phyloP scores from a whole-genome alignment of 345 rosid species.

The Psidium friedrichsthalianum region DNA sequence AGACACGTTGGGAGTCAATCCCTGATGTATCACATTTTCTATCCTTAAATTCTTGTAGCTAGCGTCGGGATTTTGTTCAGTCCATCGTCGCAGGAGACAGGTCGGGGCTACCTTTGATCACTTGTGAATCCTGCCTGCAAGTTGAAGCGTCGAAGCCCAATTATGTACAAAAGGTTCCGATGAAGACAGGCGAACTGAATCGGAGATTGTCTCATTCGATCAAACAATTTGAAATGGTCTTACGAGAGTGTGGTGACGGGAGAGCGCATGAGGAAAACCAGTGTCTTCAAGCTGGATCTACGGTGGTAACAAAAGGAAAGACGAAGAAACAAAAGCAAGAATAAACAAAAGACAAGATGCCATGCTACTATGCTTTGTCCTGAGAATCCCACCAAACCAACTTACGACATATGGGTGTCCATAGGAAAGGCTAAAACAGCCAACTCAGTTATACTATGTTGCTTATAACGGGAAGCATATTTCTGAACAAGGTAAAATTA shows the following conservation, averaged over 20 bases:
- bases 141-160: not conserved
- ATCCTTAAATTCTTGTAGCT: no score
- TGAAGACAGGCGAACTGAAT: fast-evolving
- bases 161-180: not conserved
- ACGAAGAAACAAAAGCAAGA: no score
- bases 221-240: not conserved
- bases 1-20: not conserved
- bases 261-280: not conserved
- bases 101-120: not conserved
- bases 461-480: no score
- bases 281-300: no score
- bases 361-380: no score
- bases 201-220: not conserved
- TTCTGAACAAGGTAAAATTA: no score
- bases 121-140: not conserved
- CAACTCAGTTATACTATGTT: no score
- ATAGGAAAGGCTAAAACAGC: no score
- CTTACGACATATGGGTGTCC: no score
- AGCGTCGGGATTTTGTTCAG: not conserved
- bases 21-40: not conserved
- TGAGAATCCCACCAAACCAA: no score
- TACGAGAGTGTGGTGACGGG: not conserved
- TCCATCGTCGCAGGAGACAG: not conserved
- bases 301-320: no score
- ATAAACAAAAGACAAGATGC: no score